Conservation (phyloP, 768 basidiomycete species). For the Agaricus bisporus region DNA sequence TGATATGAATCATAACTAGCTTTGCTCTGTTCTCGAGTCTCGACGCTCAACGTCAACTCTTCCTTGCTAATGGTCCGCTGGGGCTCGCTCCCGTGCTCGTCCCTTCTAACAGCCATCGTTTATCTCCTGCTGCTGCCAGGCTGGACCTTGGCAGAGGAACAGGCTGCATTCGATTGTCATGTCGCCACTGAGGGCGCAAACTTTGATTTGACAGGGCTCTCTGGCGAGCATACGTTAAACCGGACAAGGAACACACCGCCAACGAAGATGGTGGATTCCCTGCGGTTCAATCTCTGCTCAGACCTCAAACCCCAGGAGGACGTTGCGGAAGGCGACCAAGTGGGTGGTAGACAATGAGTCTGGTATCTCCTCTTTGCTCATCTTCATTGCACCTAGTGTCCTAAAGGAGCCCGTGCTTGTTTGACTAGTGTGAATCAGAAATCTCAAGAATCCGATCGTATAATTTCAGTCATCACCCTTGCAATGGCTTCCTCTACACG, state of each 20-base stretch:
- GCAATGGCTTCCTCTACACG: conserved; percentile 34
- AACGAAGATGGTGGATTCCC: conserved; percentile 48
- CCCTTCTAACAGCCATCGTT: conserved; percentile 11
- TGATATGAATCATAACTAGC: background rate
- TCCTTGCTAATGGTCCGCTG: conserved; percentile 1
- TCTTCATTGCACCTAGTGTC: conserved; percentile 45
- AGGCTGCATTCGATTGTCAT: conserved; percentile 49
- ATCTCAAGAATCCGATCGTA: conserved; percentile 43
- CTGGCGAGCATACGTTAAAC: conserved; percentile 42
- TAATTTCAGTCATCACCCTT: conserved; percentile 73
- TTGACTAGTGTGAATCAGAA: conserved; percentile 64
- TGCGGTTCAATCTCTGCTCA: conserved; percentile 65
- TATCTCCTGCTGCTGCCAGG: conserved; percentile 13
- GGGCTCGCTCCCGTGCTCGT: conserved; percentile 4
- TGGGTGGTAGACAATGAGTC: conserved; percentile 23
- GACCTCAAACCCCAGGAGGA: conserved; percentile 43
- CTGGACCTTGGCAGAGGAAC: conserved; percentile 28
- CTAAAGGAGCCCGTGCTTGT: conserved; percentile 65
- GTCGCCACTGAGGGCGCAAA: conserved; percentile 31
- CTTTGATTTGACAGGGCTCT: conserved; percentile 57
- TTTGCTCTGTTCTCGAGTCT: background rate
- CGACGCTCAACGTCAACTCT: background rate
- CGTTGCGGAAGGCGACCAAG: conserved; percentile 60
- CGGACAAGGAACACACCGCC: conserved; percentile 59
- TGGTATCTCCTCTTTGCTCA: background rate